Percentiles rank a stretch among this genome's conserved stretches.
These are phyloP conservation scores for Hypoxylon sp. DNA, from an alignment of 2,329 filamentous ascomycete genomes.

Conservation along the genomic window DNA sequence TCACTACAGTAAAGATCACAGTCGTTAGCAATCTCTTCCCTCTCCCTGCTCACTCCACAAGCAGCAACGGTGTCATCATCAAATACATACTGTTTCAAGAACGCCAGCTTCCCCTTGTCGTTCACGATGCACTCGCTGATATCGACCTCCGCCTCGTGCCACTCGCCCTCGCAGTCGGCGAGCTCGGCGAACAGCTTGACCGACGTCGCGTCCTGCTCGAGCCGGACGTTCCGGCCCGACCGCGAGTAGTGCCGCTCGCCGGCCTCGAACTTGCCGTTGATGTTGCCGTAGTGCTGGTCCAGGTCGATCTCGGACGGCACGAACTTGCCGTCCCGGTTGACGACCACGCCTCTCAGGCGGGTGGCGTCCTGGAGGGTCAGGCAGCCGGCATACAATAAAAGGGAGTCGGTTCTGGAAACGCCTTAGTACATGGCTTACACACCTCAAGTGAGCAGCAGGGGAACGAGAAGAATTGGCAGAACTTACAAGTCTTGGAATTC, in stretches of 20 bases:
- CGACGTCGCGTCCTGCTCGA: conserved; percentile 16
- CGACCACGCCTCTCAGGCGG: conserved; percentile 25
- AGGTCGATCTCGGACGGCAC: conserved; percentile 30
- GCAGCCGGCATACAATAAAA: conserved; percentile 31
- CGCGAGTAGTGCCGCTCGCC: conserved; percentile 29
- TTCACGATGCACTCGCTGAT: conserved; percentile 28
- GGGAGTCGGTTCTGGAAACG: conserved; percentile 27
- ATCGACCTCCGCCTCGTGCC: conserved; percentile 31
- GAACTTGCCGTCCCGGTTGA: conserved; percentile 34
- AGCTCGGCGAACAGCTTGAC: conserved; percentile 31
- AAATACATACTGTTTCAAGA: conserved; percentile 29
- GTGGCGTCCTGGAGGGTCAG: conserved; percentile 22
- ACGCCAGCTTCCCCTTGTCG: conserved; percentile 25
- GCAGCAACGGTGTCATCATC: background rate
- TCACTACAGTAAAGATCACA: conserved; percentile 13
- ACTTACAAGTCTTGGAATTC: conserved; percentile 35
- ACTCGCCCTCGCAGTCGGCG: conserved; percentile 27
- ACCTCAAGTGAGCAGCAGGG: background rate
- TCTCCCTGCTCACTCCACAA: no score
- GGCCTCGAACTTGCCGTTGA: conserved; percentile 31
- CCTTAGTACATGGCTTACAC: no score
- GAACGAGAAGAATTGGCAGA: background rate
- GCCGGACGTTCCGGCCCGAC: conserved; percentile 26
- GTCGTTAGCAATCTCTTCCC: conserved; percentile 15
- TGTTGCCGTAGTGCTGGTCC: conserved; percentile 38